Conservation (phyloP, 257 asterid genomes). For the Craterostigma plantagineum region DNA sequence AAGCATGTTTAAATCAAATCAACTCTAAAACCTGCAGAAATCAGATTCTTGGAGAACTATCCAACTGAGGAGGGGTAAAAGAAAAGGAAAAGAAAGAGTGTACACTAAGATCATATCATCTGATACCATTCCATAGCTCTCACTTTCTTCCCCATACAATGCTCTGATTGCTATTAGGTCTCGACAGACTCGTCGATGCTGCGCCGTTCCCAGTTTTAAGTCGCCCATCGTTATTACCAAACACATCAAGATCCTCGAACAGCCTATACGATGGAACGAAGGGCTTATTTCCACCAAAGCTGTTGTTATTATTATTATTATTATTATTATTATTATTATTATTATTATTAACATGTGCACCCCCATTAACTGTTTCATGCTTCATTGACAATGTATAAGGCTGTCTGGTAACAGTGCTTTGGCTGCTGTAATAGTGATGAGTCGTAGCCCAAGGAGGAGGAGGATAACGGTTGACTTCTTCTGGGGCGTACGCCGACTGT, state of each 20-base stretch:
- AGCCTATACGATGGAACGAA: slow-evolving; percentile 50
- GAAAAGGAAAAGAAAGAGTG: no score
- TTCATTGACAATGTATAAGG: slow-evolving; percentile 9
- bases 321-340: no score
- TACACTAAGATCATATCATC: no score
- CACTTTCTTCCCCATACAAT: no score
- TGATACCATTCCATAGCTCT: no score
- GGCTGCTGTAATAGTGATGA: slow-evolving; percentile 22
- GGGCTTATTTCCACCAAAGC: slow-evolving; percentile 14
- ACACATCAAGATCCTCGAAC: slow-evolving; percentile 83
- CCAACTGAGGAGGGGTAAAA: no score
- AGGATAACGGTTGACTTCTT: slow-evolving; percentile 10
- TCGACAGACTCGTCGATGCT: slow-evolving; percentile 13
- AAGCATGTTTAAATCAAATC: no score
- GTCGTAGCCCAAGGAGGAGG: slow-evolving; percentile 94
- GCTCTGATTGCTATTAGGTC: not conserved
- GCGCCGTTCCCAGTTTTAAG: slow-evolving; percentile 17
- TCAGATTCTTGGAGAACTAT: no score
- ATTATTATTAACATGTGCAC: no score
- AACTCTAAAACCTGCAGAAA: no score
- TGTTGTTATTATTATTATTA: no score
- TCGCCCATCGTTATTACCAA: slow-evolving; percentile 39
- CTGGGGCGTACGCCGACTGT: slow-evolving; percentile 11
- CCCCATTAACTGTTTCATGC: no score
- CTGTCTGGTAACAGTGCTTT: slow-evolving; percentile 12